phyloP scores from a whole-genome alignment of 2,329 filamentous ascomycete species.

The Xylaria sp. region DNA sequence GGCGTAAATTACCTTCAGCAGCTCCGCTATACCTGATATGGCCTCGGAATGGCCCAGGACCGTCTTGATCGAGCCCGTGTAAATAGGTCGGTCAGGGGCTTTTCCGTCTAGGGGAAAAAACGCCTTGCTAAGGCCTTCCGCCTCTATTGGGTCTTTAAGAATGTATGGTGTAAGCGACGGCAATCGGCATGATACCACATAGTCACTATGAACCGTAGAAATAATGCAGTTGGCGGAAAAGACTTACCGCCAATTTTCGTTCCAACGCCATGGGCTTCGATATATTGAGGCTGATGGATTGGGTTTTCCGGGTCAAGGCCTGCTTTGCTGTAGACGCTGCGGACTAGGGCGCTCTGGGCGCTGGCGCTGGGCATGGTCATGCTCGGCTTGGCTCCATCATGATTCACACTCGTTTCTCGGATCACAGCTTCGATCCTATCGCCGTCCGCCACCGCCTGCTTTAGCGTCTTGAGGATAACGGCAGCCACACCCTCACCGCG shows the following conservation, averaged over 20 bases:
- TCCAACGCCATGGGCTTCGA: slow-evolving; percentile 44
- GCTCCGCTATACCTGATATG: too few species aligned
- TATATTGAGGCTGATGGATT: slow-evolving; percentile 29
- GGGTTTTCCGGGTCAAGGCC: background rate
- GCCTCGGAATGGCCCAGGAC: too few species aligned
- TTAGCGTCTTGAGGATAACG: background rate
- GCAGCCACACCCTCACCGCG: background rate
- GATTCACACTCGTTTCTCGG: background rate
- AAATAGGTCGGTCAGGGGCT: too few species aligned
- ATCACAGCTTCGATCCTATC: background rate
- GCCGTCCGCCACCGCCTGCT: background rate
- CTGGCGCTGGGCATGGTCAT: slow-evolving; percentile 15
- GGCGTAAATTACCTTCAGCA: too few species aligned
- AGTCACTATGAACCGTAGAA: too few species aligned
- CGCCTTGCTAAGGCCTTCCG: too few species aligned
- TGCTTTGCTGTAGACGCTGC: background rate
- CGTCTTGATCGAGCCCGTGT: too few species aligned
- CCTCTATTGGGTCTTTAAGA: too few species aligned
- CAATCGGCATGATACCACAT: background rate
- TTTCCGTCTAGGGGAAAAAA: too few species aligned
- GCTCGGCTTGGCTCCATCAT: slow-evolving; percentile 24
- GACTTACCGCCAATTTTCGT: slow-evolving; percentile 39
- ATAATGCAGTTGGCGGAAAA: slow-evolving; percentile 23
- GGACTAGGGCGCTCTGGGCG: background rate
- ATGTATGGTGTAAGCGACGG: background rate